Percentiles rank a stretch among this genome's conserved stretches.
phyloP scores from a whole-genome alignment of 2,329 filamentous ascomycete genomes.

The Thelonectria discophora region DNA sequence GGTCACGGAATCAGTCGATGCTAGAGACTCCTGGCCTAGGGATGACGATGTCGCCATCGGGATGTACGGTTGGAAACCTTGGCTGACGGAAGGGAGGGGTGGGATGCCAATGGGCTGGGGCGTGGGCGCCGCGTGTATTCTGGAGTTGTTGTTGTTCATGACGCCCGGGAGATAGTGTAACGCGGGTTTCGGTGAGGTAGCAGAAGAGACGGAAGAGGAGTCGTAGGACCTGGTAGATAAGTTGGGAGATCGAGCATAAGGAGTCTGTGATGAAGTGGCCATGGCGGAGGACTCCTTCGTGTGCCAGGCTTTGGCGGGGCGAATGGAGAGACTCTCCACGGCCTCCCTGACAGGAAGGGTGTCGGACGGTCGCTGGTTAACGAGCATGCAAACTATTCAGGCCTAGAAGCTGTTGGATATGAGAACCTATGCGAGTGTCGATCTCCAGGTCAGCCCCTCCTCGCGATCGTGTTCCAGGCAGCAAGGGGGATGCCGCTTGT shows the following conservation, averaged over 20 bases:
- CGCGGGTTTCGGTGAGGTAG: constrained; percentile 65
- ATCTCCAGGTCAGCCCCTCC: constrained; percentile 27
- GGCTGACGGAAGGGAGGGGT: constrained; percentile 57
- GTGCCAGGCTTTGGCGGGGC: constrained; percentile 29
- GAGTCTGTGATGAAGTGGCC: constrained; percentile 63
- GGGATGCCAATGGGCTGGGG: constrained; percentile 64
- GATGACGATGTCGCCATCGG: constrained; percentile 58
- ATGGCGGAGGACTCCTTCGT: constrained; percentile 48
- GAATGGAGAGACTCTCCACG: constrained; percentile 30
- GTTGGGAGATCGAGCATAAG: constrained; percentile 69
- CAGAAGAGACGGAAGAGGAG: constrained; percentile 70
- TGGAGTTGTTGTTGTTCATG: constrained; percentile 61
- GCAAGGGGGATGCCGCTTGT: constrained; percentile 32
- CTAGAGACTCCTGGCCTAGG: constrained; percentile 67
- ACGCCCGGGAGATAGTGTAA: constrained; percentile 61
- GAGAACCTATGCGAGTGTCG: constrained; percentile 32
- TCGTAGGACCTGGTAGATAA: constrained; percentile 69
- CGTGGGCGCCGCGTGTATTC: constrained; percentile 58
- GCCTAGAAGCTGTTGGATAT: constrained; percentile 28
- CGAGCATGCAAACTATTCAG: constrained; percentile 39
- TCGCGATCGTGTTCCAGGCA: constrained; percentile 17
- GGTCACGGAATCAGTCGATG: constrained; percentile 65
- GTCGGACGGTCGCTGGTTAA: constrained; percentile 34
- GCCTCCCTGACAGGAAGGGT: constrained; percentile 30
- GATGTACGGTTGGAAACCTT: constrained; percentile 63